phyloP scores from a whole-genome alignment of 768 basidiomycete genomes.

The Cystofilobasidium macerans region DNA sequence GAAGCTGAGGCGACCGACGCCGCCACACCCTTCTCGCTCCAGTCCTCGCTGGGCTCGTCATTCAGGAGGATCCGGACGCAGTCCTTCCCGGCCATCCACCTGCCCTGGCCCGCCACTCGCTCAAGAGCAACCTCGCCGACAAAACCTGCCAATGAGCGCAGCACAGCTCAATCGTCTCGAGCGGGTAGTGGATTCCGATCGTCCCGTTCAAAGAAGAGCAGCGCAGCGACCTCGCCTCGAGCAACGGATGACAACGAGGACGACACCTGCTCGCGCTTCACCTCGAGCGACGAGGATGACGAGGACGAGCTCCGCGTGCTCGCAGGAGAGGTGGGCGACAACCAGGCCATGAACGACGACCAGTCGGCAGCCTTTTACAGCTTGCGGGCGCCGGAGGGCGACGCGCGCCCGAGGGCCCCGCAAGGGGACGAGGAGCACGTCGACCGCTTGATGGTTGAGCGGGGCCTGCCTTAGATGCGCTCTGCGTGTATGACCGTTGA shows the following conservation, averaged over 20 bases:
- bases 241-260: background rate
- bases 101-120: conserved; percentile 5
- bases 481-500: background rate
- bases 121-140: background rate
- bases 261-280: background rate
- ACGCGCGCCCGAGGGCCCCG: background rate
- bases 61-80: conserved; percentile 19
- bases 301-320: conserved; percentile 5
- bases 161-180: background rate
- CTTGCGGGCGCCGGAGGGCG: background rate
- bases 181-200: background rate
- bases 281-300: conserved; percentile 7
- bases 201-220: background rate
- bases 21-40: background rate
- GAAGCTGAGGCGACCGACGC: background rate
- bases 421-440: background rate
- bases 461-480: background rate
- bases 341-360: no score
- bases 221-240: background rate
- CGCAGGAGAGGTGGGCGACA: background rate
- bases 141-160: background rate
- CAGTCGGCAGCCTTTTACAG: background rate
- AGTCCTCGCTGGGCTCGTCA: conserved; percentile 15
- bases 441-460: background rate
- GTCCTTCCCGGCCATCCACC: conserved; percentile 16